Evolutionary conservation across 257 asterid genomes (phyloP).

Genomic region (Rubia yunnanensis): DNA sequence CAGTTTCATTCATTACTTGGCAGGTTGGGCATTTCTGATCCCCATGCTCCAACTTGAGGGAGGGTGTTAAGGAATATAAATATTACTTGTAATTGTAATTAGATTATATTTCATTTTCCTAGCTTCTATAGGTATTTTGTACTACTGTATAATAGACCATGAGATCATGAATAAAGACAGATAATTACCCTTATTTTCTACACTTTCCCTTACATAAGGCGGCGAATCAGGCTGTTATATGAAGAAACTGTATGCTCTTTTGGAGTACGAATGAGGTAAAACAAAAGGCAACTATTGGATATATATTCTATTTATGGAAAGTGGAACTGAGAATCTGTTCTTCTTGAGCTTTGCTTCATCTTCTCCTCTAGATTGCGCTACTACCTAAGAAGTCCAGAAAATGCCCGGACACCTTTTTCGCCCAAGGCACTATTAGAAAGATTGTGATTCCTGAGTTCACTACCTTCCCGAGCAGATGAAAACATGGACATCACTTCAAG

Average conservation of each 20-base stretch:
- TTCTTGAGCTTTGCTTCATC: conserved; percentile 57
- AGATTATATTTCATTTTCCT: no score
- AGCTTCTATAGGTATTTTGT: no score
- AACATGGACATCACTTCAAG: conserved; percentile 77
- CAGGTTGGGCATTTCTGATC: no score
- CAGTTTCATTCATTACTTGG: no score
- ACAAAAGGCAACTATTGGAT: conserved; percentile 7
- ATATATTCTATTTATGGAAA: conserved; percentile 34
- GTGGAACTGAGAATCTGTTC: conserved; percentile 44
- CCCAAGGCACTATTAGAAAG: conserved; percentile 87
- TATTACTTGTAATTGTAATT: no score
- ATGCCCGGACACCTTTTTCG: conserved; percentile 82
- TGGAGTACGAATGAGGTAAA: conserved; percentile 9
- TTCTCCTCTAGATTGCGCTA: conserved; percentile 64
- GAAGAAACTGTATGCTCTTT: not conserved
- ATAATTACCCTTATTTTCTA: no score
- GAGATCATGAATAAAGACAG: no score
- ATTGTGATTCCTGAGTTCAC: conserved; percentile 47
- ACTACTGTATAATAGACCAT: no score
- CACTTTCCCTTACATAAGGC: not conserved
- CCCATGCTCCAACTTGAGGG: no score
- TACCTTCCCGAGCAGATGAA: conserved; percentile 61
- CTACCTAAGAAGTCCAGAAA: conserved; percentile 57
- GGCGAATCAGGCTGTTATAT: not conserved
- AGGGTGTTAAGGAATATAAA: no score